Percentiles rank a stretch among this genome's conserved stretches.
phyloP scores from a whole-genome alignment of 352 stramenopile genomes.

The Phytopythium boreale region DNA sequence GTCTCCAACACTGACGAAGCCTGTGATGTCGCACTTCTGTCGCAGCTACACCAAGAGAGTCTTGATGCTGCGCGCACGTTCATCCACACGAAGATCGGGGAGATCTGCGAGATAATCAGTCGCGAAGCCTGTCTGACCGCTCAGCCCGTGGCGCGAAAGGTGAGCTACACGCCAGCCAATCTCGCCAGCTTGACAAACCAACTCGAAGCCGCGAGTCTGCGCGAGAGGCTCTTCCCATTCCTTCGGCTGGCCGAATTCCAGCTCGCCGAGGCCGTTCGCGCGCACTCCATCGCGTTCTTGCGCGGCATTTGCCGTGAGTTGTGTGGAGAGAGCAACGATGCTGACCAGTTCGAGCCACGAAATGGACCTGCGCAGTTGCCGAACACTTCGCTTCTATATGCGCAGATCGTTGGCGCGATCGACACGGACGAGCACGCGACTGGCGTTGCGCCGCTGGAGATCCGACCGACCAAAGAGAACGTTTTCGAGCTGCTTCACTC shows the following conservation, averaged over 20 bases:
- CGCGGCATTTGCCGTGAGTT: neutral
- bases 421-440: neutral
- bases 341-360: neutral
- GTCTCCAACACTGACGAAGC: neutral
- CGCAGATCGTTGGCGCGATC: neutral
- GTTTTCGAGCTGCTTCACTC: constrained; percentile 41
- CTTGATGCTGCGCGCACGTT: constrained; percentile 11
- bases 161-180: constrained; percentile 15
- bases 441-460: constrained; percentile 11
- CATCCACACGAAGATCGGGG: constrained; percentile 15
- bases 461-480: constrained; percentile 27
- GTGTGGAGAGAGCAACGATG: neutral
- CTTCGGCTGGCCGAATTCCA: constrained; percentile 44
- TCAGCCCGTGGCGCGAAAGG: neutral
- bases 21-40: neutral
- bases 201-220: constrained; percentile 27
- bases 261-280: constrained; percentile 38
- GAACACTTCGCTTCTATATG: neutral
- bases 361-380: neutral
- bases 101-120: constrained; percentile 21
- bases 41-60: constrained; percentile 17
- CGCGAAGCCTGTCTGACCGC: constrained; percentile 14
- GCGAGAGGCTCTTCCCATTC: constrained; percentile 57
- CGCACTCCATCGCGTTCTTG: constrained; percentile 13
- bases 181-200: constrained; percentile 18